Evolutionary conservation across 768 basidiomycete species (phyloP).

Genomic region (Naganishia vishniacii): DNA sequence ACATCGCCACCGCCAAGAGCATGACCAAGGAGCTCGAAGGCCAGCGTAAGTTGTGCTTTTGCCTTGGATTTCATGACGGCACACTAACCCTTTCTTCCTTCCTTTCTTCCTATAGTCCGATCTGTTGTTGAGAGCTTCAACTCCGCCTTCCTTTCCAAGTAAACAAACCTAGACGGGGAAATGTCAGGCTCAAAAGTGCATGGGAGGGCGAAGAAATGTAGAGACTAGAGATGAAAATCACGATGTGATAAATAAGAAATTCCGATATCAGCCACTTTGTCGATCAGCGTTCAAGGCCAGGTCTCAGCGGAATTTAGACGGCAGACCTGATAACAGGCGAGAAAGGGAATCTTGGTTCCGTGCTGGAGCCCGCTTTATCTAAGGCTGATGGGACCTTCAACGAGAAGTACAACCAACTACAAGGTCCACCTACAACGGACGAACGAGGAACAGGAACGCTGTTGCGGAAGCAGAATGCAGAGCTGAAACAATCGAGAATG

Average conservation of each 20-base stretch:
- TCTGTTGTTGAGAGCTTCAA: slow-evolving; percentile 27
- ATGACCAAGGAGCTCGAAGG: slow-evolving; percentile 86
- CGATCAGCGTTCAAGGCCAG: too few relatives aligned
- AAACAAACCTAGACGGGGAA: slow-evolving; percentile 17
- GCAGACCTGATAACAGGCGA: too few relatives aligned
- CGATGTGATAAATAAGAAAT: slow-evolving; percentile 16
- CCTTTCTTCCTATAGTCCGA: slow-evolving; percentile 5
- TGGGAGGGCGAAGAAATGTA: slow-evolving; percentile 7
- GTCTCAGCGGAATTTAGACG: too few relatives aligned
- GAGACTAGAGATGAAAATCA: slow-evolving; percentile 23
- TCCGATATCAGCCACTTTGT: not conserved
- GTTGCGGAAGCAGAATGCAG: too few relatives aligned
- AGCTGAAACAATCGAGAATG: too few relatives aligned
- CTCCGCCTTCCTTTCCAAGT: slow-evolving; percentile 21
- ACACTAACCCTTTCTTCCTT: not conserved
- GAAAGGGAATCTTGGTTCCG: too few relatives aligned
- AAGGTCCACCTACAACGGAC: too few relatives aligned
- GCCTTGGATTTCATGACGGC: not conserved
- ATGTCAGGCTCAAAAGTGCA: slow-evolving; percentile 9
- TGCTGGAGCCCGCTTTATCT: too few relatives aligned
- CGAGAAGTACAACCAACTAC: too few relatives aligned
- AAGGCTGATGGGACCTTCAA: too few relatives aligned
- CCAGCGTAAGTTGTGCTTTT: slow-evolving; percentile 54
- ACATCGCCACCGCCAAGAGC: slow-evolving; percentile 68
- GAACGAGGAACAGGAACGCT: too few relatives aligned